phyloP scores from a whole-genome alignment of 2,329 filamentous ascomycete genomes.

The Byssochlamys sp. region DNA sequence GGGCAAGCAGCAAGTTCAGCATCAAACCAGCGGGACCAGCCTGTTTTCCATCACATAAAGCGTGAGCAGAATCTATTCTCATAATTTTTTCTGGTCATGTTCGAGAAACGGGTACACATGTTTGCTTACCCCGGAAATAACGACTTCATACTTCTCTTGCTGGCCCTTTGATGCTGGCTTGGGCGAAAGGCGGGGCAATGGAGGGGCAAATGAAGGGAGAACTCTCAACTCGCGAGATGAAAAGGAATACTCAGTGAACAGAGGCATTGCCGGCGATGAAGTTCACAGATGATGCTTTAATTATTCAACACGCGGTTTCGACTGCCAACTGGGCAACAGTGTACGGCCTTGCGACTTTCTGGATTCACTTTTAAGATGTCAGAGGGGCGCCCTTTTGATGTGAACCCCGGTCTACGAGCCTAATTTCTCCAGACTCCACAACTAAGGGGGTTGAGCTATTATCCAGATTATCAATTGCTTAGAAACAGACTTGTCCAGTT shows the following conservation, averaged over 20 bases:
- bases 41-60: constrained; percentile 7
- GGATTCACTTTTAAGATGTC: background rate
- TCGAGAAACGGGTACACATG: background rate
- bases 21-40: constrained; percentile 37
- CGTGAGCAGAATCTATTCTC: background rate
- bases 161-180: constrained; percentile 7
- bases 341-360: background rate
- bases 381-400: background rate
- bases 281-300: background rate
- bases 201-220: constrained; percentile 30
- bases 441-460: background rate
- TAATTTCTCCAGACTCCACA: background rate
- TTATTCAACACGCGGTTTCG: background rate
- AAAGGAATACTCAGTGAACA: constrained; percentile 29
- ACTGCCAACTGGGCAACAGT: background rate
- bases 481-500: background rate
- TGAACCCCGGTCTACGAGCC: background rate
- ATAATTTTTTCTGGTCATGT: background rate
- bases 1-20: constrained; percentile 33
- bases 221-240: constrained; percentile 31
- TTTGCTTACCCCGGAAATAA: constrained; percentile 29
- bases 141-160: constrained; percentile 32
- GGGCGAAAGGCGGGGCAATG: constrained; percentile 27
- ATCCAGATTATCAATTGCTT: background rate
- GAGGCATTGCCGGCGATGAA: constrained; percentile 21